These are phyloP conservation scores for Neonectria sp. DNA, from an alignment of 2,329 filamentous ascomycete genomes.

Conservation along the genomic window DNA sequence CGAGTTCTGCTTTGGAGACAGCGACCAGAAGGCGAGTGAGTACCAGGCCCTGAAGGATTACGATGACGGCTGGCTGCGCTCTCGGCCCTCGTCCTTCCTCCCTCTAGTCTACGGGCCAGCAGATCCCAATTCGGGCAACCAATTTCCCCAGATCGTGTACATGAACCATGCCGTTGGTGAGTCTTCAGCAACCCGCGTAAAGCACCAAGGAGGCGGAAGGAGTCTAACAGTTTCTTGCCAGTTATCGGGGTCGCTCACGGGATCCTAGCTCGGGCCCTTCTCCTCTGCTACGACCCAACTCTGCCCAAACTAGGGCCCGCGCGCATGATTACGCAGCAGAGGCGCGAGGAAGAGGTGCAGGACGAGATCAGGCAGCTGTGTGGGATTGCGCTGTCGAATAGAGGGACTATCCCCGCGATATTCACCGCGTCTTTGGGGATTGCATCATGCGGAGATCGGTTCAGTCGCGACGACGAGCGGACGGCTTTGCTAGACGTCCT, in stretches of 20 bases:
- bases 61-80: constrained; percentile 62
- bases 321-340: constrained; percentile 49
- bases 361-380: constrained; percentile 67
- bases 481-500: constrained; percentile 64
- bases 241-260: constrained; percentile 74
- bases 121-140: constrained; percentile 50
- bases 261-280: constrained; percentile 70
- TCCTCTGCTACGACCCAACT: constrained; percentile 69
- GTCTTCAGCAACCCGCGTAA: constrained; percentile 29
- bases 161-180: constrained; percentile 68
- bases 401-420: constrained; percentile 68
- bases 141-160: constrained; percentile 73
- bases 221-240: constrained; percentile 38
- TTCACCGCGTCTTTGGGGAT: constrained; percentile 71
- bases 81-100: constrained; percentile 65
- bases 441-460: constrained; percentile 64
- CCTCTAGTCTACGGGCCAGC: constrained; percentile 65
- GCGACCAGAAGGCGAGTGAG: constrained; percentile 46
- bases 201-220: neutral
- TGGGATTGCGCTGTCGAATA: constrained; percentile 71
- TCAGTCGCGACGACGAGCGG: constrained; percentile 62
- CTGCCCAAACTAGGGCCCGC: constrained; percentile 63
- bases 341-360: constrained; percentile 59
- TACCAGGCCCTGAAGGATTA: constrained; percentile 64
- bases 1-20: constrained; percentile 71